These are phyloP conservation scores for Hypoxylon sp. DNA, from an alignment of 2,329 filamentous ascomycete species.

Conservation along the genomic window DNA sequence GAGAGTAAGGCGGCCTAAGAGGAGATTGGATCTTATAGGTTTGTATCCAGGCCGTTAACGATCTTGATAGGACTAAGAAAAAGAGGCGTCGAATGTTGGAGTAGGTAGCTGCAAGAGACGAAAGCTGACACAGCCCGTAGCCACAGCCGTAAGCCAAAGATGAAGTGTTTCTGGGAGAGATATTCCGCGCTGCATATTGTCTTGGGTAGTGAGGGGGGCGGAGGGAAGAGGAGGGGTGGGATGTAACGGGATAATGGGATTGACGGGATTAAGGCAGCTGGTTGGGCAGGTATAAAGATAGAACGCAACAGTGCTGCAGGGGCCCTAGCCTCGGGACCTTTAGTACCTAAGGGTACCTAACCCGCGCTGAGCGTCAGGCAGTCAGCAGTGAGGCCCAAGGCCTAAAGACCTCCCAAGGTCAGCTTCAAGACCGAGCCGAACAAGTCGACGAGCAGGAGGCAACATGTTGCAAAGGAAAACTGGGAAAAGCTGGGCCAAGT, in stretches of 20 bases:
- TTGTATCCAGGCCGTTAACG: constrained; percentile 6
- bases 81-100: constrained; percentile 13
- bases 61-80: constrained; percentile 6
- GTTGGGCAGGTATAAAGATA: constrained; percentile 22
- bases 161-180: constrained; percentile 19
- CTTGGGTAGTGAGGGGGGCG: background rate
- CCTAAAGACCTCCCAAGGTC: too few relatives aligned
- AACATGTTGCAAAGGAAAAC: background rate
- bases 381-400: too few relatives aligned
- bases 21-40: constrained; percentile 13
- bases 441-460: too few relatives aligned
- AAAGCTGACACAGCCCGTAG: constrained; percentile 14
- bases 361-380: too few relatives aligned
- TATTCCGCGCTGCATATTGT: constrained; percentile 22
- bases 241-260: background rate
- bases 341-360: too few relatives aligned
- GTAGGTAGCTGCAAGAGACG: constrained; percentile 10
- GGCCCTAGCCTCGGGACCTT: too few relatives aligned
- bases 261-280: background rate
- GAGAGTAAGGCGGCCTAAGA: constrained; percentile 35
- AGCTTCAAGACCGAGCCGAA: too few relatives aligned
- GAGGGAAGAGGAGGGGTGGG: background rate
- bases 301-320: too few relatives aligned
- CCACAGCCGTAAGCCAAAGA: background rate
- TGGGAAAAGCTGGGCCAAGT: constrained; percentile 20